These are phyloP conservation scores for Lithospermum erythrorhizon DNA, from an alignment of 257 asterid species.

Conservation along the genomic window DNA sequence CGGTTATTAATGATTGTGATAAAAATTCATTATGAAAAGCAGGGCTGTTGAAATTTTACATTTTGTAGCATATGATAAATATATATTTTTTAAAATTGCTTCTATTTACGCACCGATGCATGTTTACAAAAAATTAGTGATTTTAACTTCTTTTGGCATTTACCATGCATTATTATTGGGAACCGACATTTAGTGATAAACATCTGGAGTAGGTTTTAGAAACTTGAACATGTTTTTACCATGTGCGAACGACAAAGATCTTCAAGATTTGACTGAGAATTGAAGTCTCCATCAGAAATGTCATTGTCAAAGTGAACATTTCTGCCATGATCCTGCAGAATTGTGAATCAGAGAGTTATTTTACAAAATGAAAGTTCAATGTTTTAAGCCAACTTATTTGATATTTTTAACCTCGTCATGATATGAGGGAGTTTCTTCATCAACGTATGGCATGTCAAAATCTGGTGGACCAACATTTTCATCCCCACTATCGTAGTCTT, in stretches of 20 bases:
- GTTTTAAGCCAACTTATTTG: neutral
- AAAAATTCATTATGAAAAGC: no score
- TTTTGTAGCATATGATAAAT: no score
- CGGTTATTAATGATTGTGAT: neutral
- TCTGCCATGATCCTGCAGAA: slow-evolving; percentile 38
- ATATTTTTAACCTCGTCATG: slow-evolving; percentile 36
- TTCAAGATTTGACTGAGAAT: slow-evolving; percentile 53
- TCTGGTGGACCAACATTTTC: slow-evolving; percentile 43
- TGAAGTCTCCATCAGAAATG: slow-evolving; percentile 27
- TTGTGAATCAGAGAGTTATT: slow-evolving; percentile 6
- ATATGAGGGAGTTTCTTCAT: slow-evolving; percentile 24
- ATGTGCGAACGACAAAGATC: slow-evolving; percentile 91
- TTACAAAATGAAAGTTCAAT: neutral
- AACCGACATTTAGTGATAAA: neutral
- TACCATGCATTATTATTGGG: neutral
- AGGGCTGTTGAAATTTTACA: neutral
- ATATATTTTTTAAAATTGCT: no score
- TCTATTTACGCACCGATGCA: neutral
- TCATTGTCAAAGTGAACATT: slow-evolving; percentile 16
- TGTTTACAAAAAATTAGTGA: neutral
- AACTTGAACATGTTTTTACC: slow-evolving; percentile 36
- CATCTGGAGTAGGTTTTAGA: neutral
- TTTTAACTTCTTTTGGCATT: neutral
- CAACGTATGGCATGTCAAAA: slow-evolving; percentile 46
- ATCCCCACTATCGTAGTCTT: slow-evolving; percentile 51